Evolutionary conservation across 371 early-diverging fungal genomes (phyloP), one percentile per base, ranked within the genome.

Genomic region (Umbelopsis sp.): DNA sequence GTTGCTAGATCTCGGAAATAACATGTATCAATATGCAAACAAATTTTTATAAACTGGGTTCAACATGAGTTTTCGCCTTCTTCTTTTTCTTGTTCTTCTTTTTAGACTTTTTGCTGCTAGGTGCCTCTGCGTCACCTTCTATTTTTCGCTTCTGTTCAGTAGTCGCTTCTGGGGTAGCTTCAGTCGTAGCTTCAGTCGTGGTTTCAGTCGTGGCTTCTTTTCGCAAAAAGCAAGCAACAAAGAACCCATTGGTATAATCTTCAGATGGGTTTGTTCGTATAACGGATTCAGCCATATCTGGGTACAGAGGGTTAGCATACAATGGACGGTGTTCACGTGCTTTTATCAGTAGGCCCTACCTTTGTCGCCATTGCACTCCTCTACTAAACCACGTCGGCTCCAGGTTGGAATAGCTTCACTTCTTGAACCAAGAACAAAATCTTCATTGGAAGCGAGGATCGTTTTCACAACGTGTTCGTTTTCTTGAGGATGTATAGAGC

Each of bases 401-500:
- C 95, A 94, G 1, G 89, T 87, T 6, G 94, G 92, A 64, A 94
- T 72, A 4, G 87, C 87, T 16, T 84, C 74, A 3, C 80, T 69
- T n/a, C 87, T 79, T 0, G 84, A 71, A 0, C 88, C 85, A 44
- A 94, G 72, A 24, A 76, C 77, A 77, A 93, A 94, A 8, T 84
- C 76, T 16, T 63, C 76, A 70, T 88, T 78, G 44, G 65, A 72
- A 38, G 70, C 67, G 24, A 94, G 72, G 1, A 92, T 77, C 3
- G 80, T 77, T 32, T 83, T 80, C 24, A 99, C 95, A 0, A 99
- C 98, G 37, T 91, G 87, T 76, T 99, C 99, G 77, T 99, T 99
- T 74, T 99, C 99, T 78, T 95, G 92, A 11, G 86, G 80, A 69
- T 98, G 93, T 35, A 94, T 84, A 1, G 99, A 98, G 71, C 99